A percentile compares a stretch with the other conserved stretches of the same genome.
These are phyloP conservation scores for Kandelia obovata DNA, from an alignment of 345 rosid genomes.

Conservation along the genomic window DNA sequence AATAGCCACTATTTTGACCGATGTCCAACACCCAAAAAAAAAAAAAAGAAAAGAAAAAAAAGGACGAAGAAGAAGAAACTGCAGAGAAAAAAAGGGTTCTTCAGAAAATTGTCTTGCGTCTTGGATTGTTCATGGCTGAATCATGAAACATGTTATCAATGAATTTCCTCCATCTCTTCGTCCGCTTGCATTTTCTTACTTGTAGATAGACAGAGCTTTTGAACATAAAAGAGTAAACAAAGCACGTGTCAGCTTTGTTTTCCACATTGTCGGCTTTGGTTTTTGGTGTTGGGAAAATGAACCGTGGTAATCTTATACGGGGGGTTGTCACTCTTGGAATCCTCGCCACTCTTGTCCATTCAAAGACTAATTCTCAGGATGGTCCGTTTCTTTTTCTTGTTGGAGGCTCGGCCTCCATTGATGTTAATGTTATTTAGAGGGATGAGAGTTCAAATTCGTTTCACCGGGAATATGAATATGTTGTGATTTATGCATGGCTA, in stretches of 20 bases:
- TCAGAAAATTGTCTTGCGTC: no score
- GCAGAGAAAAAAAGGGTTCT: no score
- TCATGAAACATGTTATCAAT: constrained; percentile 1
- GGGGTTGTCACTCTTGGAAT: constrained; percentile 33
- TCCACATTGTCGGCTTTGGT: neutral
- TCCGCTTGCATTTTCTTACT: neutral
- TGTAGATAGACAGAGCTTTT: no score
- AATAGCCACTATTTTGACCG: constrained; percentile 19
- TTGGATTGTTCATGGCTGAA: neutral
- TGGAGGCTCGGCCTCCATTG: no score
- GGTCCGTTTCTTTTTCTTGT: constrained; percentile 18
- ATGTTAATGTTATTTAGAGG: no score
- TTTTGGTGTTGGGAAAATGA: constrained; percentile 12
- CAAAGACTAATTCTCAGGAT: constrained; percentile 55
- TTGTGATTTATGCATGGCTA: no score
- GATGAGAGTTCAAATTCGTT: no score
- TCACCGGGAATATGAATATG: no score
- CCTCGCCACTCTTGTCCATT: constrained; percentile 32
- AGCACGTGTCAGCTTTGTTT: no score
- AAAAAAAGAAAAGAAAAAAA: neutral
- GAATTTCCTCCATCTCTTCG: neutral
- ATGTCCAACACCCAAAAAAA: neutral
- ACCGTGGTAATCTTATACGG: constrained; percentile 12
- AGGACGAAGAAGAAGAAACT: neutral
- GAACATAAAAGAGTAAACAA: no score